Percentiles rank a stretch among this genome's conserved stretches.
phyloP scores from a whole-genome alignment of 1,139 yeast species.

The Kodamaea plutei region DNA sequence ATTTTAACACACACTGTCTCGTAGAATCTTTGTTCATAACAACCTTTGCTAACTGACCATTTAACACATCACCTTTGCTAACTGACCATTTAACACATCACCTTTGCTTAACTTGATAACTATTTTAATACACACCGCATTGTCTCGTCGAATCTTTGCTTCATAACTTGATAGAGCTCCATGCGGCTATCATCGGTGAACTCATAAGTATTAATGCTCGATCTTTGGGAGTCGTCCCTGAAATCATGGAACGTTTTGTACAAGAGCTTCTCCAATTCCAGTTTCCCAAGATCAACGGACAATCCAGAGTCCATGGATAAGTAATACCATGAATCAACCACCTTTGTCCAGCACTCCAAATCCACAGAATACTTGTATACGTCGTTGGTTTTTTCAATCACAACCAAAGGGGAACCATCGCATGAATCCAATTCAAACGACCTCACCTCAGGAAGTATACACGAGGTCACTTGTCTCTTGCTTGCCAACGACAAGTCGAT shows the following conservation, averaged over 20 bases:
- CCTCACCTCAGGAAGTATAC: slow-evolving; percentile 25
- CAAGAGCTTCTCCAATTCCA: slow-evolving; percentile 10
- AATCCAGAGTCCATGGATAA: slow-evolving; percentile 11
- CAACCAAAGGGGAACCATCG: slow-evolving; percentile 43
- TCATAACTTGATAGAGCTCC: slow-evolving; percentile 24
- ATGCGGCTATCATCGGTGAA: slow-evolving; percentile 11
- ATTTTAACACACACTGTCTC: too few species aligned
- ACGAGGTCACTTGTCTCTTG: slow-evolving; percentile 8
- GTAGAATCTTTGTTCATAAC: too few species aligned
- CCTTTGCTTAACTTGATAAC: too few species aligned
- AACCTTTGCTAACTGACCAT: too few species aligned
- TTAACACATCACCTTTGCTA: too few species aligned
- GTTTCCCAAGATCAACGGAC: slow-evolving; percentile 1
- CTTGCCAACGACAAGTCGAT: slow-evolving; percentile 6
- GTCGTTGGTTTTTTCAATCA: slow-evolving; percentile 32
- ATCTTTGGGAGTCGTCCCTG: slow-evolving; percentile 18
- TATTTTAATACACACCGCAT: too few species aligned
- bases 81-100: too few species aligned
- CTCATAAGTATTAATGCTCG: slow-evolving; percentile 21
- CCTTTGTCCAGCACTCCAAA: slow-evolving; percentile 44
- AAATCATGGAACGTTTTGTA: slow-evolving; percentile 15
- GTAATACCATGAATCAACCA: slow-evolving; percentile 48
- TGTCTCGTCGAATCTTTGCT: slow-evolving; percentile 18
- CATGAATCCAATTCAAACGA: slow-evolving; percentile 28
- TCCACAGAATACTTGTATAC: slow-evolving; percentile 38